These are phyloP conservation scores for Aspergillus amoenus DNA, from an alignment of 2,329 filamentous ascomycete genomes.

Conservation along the genomic window DNA sequence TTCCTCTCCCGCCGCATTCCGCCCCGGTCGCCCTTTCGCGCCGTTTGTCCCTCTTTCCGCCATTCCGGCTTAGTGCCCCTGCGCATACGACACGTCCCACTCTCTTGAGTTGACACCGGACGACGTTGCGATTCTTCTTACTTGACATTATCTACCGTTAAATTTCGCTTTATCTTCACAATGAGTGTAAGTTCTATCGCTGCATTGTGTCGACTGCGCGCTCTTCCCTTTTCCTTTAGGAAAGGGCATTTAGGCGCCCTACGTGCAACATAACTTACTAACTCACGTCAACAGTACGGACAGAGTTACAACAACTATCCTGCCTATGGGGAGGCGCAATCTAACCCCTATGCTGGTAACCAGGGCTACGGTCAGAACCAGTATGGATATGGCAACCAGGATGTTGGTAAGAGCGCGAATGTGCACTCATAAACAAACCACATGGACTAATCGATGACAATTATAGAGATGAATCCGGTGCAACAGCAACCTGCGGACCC, in stretches of 20 bases:
- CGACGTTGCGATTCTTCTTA: background rate
- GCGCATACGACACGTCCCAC: background rate
- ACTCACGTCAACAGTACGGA: conserved; percentile 27
- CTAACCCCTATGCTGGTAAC: conserved; percentile 32
- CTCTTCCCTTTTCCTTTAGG: background rate
- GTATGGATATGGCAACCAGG: conserved; percentile 29
- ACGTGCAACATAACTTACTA: conserved; percentile 20
- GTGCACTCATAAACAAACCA: background rate
- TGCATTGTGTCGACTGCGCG: background rate
- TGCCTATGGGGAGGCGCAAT: conserved; percentile 46
- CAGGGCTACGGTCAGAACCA: conserved; percentile 27
- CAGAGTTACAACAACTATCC: conserved; percentile 44
- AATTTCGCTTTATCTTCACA: conserved; percentile 6
- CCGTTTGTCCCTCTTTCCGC: conserved; percentile 11
- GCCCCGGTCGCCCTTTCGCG: conserved; percentile 10
- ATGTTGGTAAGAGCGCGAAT: conserved; percentile 26
- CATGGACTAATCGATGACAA: background rate
- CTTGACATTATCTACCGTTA: background rate
- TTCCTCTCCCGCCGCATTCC: background rate
- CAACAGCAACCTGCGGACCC: conserved; percentile 52
- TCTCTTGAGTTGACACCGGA: background rate
- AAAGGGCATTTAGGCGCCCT: background rate
- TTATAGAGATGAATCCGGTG: conserved; percentile 44
- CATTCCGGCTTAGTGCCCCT: conserved; percentile 3
- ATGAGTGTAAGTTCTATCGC: conserved; percentile 18